Base-by-base conservation (phyloP, 495 filamentous ascomycete species). In the Podospora pseudopauciseta region DNA sequence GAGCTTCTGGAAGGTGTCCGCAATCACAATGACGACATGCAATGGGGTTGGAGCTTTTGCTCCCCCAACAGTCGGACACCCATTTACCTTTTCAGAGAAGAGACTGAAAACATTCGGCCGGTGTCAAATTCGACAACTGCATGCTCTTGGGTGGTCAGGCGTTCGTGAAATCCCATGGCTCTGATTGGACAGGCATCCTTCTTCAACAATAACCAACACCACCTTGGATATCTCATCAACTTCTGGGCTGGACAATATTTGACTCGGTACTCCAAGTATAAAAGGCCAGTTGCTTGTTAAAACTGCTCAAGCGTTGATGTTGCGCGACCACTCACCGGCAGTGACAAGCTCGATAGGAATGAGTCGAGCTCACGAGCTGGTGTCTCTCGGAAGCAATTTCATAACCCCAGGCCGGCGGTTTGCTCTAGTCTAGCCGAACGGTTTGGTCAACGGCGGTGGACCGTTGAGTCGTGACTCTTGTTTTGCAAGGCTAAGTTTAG, bases 1-100 rank as follows among this genome's bases (percentile, higher is more conserved):
- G 26, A 15, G 26, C 56, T 59, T 59, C 26, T 59, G 19, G 19
- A 59, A 27, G 19, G 5, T 6, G 26, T 59, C 19, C 19, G 13
- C 26, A 27, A 59, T 59, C 19, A 59, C 60, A 62, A 30, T 62
- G 60, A 62, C 60, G 30, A 58, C 55, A 58, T 49, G 1, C 39
- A 49, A 11, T 49, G 39, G 39, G 13, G 39, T 11, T 49, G 39
- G 39, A 49, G 39, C 39, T 49, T 49, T 49, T 49, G 39, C 39
- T 49, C 39, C 39, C 39, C 15, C 39, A 49, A 49, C 39, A 49
- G 13, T 49, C 39, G 13, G 13, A 11, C 39, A 13, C 34, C 44
- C 62, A 68, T 68, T 53, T 32, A 23, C 23, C 23, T 49, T 49
- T 49, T 49, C 15, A 49, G 9, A 49, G 15, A 16, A 11, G 13